Percentiles rank a stretch among this genome's conserved stretches.
Evolutionary conservation across 2,329 filamentous ascomycete genomes (phyloP).

Genomic region (Ceratocystis cubensis): DNA sequence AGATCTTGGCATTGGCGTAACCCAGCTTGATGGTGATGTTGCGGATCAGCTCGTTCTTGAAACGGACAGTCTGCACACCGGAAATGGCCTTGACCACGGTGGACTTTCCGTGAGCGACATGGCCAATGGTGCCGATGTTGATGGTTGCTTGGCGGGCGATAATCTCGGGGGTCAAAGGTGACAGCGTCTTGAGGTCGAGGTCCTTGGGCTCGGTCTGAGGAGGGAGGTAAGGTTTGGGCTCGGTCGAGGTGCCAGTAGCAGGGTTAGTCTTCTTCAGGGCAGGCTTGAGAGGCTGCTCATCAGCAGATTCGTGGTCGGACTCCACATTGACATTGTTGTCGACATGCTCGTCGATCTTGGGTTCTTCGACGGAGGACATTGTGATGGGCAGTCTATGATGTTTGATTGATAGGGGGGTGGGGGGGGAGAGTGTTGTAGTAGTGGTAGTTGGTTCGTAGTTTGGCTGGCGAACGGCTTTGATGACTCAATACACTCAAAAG

Average conservation of each 20-base stretch:
- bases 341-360: conserved; percentile 53
- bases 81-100: conserved; percentile 99
- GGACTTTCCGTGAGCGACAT: conserved; percentile 97
- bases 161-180: conserved; percentile 85
- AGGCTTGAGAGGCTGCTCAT: conserved; percentile 64
- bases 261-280: conserved; percentile 61
- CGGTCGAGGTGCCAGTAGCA: conserved; percentile 30
- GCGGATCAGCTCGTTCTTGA: conserved; percentile 98
- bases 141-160: conserved; percentile 97
- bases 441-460: background rate
- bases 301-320: conserved; percentile 40
- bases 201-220: conserved; percentile 88
- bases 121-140: conserved; percentile 96
- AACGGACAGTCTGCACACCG: conserved; percentile 94
- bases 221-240: conserved; percentile 47
- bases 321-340: conserved; percentile 52
- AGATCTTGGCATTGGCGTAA: conserved; percentile 98
- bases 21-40: conserved; percentile 99
- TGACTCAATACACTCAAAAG: conserved; percentile 17
- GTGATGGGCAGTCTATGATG: conserved; percentile 20
- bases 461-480: conserved; percentile 10
- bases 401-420: background rate
- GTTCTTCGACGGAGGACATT: conserved; percentile 44
- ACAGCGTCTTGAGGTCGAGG: conserved; percentile 68
- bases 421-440: background rate